Percentiles rank a stretch among this genome's conserved stretches.
phyloP scores from a whole-genome alignment of 257 asterid genomes.

The Ballota nigra region DNA sequence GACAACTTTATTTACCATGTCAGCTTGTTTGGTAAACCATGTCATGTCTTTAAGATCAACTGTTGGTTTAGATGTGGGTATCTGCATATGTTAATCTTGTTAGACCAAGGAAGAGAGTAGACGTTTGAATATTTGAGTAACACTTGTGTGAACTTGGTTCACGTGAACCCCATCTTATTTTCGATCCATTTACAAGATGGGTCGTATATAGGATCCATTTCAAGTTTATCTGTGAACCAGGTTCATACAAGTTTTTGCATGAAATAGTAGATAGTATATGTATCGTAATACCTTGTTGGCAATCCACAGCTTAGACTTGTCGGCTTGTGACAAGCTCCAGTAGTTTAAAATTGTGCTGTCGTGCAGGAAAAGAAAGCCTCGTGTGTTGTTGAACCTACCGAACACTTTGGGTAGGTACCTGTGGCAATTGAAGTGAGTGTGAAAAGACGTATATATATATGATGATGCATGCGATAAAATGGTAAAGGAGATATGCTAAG shows the following conservation, averaged over 20 bases:
- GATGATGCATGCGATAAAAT: neutral
- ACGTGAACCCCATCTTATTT: neutral
- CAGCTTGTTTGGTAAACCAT: constrained; percentile 43
- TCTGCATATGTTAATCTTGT: constrained; percentile 20
- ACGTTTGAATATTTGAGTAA: too few relatives aligned
- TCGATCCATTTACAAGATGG: neutral
- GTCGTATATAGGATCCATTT: neutral
- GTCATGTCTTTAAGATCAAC: constrained; percentile 19
- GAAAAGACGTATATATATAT: neutral
- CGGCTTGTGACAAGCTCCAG: constrained; percentile 47
- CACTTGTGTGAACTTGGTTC: neutral
- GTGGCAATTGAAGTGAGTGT: neutral
- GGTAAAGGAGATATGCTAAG: neutral
- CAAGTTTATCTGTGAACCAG: neutral
- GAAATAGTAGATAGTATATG: neutral
- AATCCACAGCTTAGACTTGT: constrained; percentile 46
- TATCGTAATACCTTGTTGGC: constrained; percentile 42
- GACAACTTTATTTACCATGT: constrained; percentile 38
- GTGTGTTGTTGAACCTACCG: constrained; percentile 31
- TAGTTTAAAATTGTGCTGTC: constrained; percentile 43
- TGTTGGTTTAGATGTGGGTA: constrained; percentile 27
- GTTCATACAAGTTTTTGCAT: neutral
- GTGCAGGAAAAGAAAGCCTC: constrained; percentile 43
- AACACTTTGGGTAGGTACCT: constrained; percentile 38
- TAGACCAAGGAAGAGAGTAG: neutral